These are phyloP conservation scores for Stenocarpella maydis DNA, from an alignment of 2,329 filamentous ascomycete genomes.

Conservation along the genomic window DNA sequence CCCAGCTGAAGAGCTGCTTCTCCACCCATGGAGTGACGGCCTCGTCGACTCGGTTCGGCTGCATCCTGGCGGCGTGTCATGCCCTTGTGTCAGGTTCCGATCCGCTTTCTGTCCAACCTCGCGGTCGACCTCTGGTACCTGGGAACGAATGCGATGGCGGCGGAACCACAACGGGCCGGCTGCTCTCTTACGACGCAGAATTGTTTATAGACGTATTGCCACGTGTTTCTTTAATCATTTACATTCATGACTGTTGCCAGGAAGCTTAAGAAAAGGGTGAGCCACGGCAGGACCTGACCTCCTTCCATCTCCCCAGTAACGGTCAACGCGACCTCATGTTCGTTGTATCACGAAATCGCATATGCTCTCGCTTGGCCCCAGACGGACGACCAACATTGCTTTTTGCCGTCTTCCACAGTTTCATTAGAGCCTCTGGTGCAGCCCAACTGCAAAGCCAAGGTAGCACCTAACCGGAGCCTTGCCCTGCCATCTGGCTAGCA, in stretches of 20 bases:
- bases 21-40: conserved; percentile 9
- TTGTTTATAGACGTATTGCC: not conserved
- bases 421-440: not conserved
- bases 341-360: not conserved
- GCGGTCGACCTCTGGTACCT: not conserved
- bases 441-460: not conserved
- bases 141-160: not conserved
- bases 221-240: conserved; percentile 20
- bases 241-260: conserved; percentile 14
- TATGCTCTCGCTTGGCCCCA: conserved; percentile 20
- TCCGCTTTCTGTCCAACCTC: conserved; percentile 14
- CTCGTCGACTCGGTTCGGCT: conserved; percentile 13
- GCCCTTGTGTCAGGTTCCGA: conserved; percentile 10
- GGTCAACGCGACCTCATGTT: conserved; percentile 14
- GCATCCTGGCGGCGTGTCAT: conserved; percentile 12
- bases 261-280: not conserved
- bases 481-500: conserved; percentile 12
- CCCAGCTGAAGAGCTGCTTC: conserved; percentile 15
- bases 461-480: conserved; percentile 8
- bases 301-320: not conserved
- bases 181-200: not conserved
- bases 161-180: not conserved
- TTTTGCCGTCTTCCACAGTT: conserved; percentile 1
- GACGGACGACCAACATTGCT: conserved; percentile 7
- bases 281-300: not conserved